Conservation (phyloP, 2,329 filamentous ascomycete species). For the Helotiales sp. region DNA sequence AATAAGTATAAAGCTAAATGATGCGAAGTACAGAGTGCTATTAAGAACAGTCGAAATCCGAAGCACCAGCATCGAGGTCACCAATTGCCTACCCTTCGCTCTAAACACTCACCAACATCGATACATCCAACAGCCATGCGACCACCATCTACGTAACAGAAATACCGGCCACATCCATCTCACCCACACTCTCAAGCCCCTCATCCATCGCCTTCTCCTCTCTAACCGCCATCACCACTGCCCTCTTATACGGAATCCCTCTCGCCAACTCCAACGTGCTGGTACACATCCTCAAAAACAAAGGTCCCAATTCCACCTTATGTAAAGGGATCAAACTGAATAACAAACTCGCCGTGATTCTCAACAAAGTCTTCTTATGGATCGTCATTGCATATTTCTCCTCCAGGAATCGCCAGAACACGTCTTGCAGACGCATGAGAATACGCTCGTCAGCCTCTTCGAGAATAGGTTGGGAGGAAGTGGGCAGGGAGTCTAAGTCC, state of each 20-base stretch:
- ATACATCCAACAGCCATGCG: no score
- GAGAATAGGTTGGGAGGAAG: background rate
- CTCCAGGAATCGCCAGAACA: constrained; percentile 16
- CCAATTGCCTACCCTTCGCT: no score
- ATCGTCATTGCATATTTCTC: constrained; percentile 25
- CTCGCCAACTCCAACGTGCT: constrained; percentile 21
- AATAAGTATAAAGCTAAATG: no score
- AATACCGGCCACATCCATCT: background rate
- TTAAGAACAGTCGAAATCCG: no score
- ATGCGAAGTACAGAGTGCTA: no score
- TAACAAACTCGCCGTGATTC: constrained; percentile 42
- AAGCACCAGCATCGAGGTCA: no score
- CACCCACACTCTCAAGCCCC: background rate
- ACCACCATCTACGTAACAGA: background rate
- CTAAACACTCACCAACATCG: no score
- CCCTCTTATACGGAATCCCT: constrained; percentile 3
- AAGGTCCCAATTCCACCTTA: constrained; percentile 33
- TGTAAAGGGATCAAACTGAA: constrained; percentile 43
- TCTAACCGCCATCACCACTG: background rate
- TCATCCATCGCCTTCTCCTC: background rate
- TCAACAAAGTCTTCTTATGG: constrained; percentile 42
- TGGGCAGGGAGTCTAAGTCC: background rate
- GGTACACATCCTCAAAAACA: constrained; percentile 36
- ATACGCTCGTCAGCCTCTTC: constrained; percentile 14
- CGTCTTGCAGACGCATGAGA: background rate